Conservation (phyloP, 169 alveolate species). For the Plasmodium gonderi region DNA sequence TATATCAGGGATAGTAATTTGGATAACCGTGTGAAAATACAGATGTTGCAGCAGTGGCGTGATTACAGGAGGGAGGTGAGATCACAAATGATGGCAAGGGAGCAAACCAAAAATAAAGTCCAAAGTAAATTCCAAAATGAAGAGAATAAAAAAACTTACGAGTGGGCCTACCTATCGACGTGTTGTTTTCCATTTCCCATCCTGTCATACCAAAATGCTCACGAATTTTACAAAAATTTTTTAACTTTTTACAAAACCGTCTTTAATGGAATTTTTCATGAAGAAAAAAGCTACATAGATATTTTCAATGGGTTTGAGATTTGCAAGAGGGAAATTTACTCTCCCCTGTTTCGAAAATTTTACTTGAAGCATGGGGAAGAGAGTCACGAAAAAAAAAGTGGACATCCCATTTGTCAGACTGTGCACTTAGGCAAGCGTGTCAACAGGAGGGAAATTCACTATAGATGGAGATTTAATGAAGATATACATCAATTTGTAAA, state of each 20-base stretch:
- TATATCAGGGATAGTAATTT: constrained; percentile 28
- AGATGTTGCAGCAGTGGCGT: constrained; percentile 37
- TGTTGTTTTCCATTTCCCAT: constrained; percentile 47
- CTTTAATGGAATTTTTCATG: constrained; percentile 13
- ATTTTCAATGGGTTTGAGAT: constrained; percentile 15
- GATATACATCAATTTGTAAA: constrained; percentile 21
- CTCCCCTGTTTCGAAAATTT: constrained; percentile 15
- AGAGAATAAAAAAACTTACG: not conserved
- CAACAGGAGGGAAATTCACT: not conserved
- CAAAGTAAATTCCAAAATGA: not conserved
- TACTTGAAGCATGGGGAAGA: not conserved
- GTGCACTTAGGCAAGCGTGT: not conserved
- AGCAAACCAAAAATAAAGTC: not conserved
- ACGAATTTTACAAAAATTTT: constrained; percentile 26
- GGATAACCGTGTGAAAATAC: not conserved
- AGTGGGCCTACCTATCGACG: constrained; percentile 11
- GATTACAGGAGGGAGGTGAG: constrained; percentile 2
- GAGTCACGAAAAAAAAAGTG: no score
- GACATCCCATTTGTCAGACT: no score
- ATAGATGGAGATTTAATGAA: constrained; percentile 26
- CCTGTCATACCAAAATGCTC: constrained; percentile 31
- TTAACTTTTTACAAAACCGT: constrained; percentile 26
- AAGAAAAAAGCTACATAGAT: constrained; percentile 51
- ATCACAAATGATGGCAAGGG: not conserved
- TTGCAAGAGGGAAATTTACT: constrained; percentile 30